Evolutionary conservation across 352 stramenopile genomes (phyloP).

Genomic region (Phytophthora pisi): DNA sequence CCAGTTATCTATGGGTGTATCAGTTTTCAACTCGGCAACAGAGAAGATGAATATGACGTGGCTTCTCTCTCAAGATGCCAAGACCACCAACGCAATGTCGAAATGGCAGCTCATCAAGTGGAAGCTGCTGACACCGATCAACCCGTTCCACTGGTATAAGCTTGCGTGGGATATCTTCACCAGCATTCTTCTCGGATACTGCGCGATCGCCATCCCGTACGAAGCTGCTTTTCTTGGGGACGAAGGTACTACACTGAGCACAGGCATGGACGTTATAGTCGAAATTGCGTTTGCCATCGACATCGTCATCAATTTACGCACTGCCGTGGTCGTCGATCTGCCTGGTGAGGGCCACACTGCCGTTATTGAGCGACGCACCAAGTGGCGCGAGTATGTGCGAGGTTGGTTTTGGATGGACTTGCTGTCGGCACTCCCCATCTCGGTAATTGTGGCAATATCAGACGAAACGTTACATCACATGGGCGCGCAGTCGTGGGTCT

Average conservation of each 20-base stretch:
- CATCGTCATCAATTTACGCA: conserved; percentile 66
- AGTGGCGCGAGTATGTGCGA: conserved; percentile 53
- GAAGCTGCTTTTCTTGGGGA: conserved; percentile 65
- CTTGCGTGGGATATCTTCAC: conserved; percentile 61
- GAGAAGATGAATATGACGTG: conserved; percentile 78
- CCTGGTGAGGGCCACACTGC: conserved; percentile 43
- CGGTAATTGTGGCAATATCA: conserved; percentile 35
- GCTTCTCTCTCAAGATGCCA: conserved; percentile 48
- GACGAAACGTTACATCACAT: conserved; percentile 22
- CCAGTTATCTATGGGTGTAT: conserved; percentile 78
- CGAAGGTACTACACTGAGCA: conserved; percentile 24
- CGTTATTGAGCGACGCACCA: conserved; percentile 39
- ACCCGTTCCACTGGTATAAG: conserved; percentile 54
- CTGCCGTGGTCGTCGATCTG: conserved; percentile 37
- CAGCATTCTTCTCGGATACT: conserved; percentile 53
- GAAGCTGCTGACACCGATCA: conserved; percentile 45
- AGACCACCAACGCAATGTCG: conserved; percentile 11
- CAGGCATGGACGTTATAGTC: conserved; percentile 46
- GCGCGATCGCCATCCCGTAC: conserved; percentile 62
- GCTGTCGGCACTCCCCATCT: conserved; percentile 65
- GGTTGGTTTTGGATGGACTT: conserved; percentile 80
- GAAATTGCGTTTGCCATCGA: conserved; percentile 60
- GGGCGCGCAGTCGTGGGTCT: conserved; percentile 22
- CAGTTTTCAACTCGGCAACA: conserved; percentile 73
- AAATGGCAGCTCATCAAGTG: conserved; percentile 35